Evolutionary conservation across 345 rosid genomes (phyloP), one percentile per base, ranked within the genome.

Genomic region (Raphanus sativus): DNA sequence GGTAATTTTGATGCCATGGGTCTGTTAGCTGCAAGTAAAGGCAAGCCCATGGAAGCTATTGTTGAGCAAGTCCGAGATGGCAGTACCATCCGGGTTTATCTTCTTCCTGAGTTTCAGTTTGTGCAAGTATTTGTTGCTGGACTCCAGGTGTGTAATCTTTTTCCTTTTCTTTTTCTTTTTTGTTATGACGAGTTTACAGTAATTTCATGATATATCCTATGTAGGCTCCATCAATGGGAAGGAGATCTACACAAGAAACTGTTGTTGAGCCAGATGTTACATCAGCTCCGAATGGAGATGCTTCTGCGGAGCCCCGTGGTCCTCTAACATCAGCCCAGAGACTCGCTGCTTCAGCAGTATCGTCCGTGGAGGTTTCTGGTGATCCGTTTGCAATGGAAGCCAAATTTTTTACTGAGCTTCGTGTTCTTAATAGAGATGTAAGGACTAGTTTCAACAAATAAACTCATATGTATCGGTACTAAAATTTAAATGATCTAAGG

Each of bases 61-160:
- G 98, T 94, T 42, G 98, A 94, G 89, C 97, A 94, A 81, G 93
- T 90, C 75, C 96, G 96, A 58, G 97, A 94, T 88, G 98, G 98
- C 61, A 94, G 97, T 73, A 89, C 92, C 38, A 77, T 94, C 28
- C 88, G 97, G 32, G 97, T 93, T 52, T 86, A 93, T 85, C 86
- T 96, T 89, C 98, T 96, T 79, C 99, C 99, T 29, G 95, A 89
- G 28, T 91, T 96, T 82, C 97, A 91, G 85, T 96, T 88, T 78
- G 98, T 96, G 67, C 97, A 90, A 84, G 99, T 96, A 7, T 90
- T 89, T 82, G 91, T 96, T 76, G 99, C 99, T 1, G 99, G 99
- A 81, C 83, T 91, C 71, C 98, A 96, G 98, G 99, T 93, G 76
- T 54, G 30, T 3, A 38, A 59, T 40, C 28, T 25, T 21, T 26